Evolutionary conservation across 1,284 basidiomycete genomes (phyloP).

Genomic region (Apiotrichum akiyoshidainum): DNA sequence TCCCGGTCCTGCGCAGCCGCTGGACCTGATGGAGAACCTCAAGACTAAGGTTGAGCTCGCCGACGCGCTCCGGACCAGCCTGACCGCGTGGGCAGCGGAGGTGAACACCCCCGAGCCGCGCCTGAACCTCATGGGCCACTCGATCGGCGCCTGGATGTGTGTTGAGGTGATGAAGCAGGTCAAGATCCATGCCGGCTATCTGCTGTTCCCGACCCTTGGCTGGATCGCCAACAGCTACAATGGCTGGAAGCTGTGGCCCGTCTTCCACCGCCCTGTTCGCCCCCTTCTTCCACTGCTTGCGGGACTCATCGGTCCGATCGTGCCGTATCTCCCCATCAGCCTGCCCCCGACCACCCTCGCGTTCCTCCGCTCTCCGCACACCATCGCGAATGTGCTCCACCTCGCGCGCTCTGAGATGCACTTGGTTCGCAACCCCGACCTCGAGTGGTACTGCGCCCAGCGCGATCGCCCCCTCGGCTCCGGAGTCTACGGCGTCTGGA

Average conservation of each 20-base stretch:
- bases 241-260: slow-evolving; percentile 45
- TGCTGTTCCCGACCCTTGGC: slow-evolving; percentile 44
- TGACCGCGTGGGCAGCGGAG: slow-evolving; percentile 30
- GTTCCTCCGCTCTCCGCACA: slow-evolving; percentile 37
- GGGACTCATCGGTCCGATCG: slow-evolving; percentile 28
- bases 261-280: slow-evolving; percentile 40
- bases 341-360: slow-evolving; percentile 34
- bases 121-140: slow-evolving; percentile 46
- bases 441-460: slow-evolving; percentile 35
- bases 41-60: slow-evolving; percentile 47
- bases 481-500: slow-evolving; percentile 37
- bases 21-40: slow-evolving; percentile 38
- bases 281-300: slow-evolving; percentile 26
- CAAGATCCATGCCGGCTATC: slow-evolving; percentile 25
- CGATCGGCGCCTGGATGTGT: slow-evolving; percentile 44
- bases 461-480: slow-evolving; percentile 1
- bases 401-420: slow-evolving; percentile 48
- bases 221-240: slow-evolving; percentile 46
- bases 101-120: slow-evolving; percentile 13
- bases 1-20: slow-evolving; percentile 24
- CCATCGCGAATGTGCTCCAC: slow-evolving; percentile 38
- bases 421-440: slow-evolving; percentile 39
- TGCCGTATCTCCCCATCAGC: slow-evolving; percentile 20
- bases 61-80: slow-evolving; percentile 18
- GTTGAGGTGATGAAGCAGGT: slow-evolving; percentile 38